Conservation (phyloP, 108 stramenopile species). For the Cyclotella cryptica region DNA sequence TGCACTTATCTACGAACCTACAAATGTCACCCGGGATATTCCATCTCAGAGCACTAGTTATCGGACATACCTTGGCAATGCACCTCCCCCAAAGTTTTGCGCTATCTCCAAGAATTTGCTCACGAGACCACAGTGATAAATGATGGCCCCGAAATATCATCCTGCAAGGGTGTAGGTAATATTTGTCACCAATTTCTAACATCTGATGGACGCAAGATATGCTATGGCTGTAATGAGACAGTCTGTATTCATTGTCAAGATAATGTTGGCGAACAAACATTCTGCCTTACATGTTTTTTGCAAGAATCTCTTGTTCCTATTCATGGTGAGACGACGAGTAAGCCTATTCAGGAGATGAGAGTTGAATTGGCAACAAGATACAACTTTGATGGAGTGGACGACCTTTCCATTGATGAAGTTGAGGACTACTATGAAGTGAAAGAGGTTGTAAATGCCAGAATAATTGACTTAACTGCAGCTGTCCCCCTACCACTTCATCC, state of each 20-base stretch:
- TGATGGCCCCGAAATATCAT: slow-evolving; percentile 6
- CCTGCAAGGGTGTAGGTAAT: background rate
- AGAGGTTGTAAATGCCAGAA: background rate
- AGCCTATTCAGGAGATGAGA: background rate
- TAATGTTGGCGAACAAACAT: background rate
- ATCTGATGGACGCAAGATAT: background rate
- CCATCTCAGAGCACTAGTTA: too few species aligned
- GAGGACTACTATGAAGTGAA: background rate
- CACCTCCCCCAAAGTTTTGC: background rate
- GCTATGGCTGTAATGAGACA: background rate
- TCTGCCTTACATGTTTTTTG: slow-evolving; percentile 8
- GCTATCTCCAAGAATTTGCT: slow-evolving; percentile 21
- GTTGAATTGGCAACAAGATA: slow-evolving; percentile 4
- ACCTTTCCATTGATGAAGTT: slow-evolving; percentile 13
- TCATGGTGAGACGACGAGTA: background rate
- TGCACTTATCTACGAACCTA: slow-evolving; percentile 4
- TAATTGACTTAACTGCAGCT: background rate
- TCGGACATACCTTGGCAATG: background rate
- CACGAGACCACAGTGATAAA: background rate
- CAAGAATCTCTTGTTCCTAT: slow-evolving; percentile 9
- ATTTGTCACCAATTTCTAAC: slow-evolving; percentile 2
- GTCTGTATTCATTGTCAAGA: slow-evolving; percentile 1
- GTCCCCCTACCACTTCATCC: slow-evolving; percentile 11
- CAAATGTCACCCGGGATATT: slow-evolving; percentile 8
- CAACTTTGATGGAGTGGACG: slow-evolving; percentile 7